Percentiles rank a stretch among this genome's conserved stretches.
phyloP scores from a whole-genome alignment of 768 basidiomycete species.

The Mycena capillaripes region DNA sequence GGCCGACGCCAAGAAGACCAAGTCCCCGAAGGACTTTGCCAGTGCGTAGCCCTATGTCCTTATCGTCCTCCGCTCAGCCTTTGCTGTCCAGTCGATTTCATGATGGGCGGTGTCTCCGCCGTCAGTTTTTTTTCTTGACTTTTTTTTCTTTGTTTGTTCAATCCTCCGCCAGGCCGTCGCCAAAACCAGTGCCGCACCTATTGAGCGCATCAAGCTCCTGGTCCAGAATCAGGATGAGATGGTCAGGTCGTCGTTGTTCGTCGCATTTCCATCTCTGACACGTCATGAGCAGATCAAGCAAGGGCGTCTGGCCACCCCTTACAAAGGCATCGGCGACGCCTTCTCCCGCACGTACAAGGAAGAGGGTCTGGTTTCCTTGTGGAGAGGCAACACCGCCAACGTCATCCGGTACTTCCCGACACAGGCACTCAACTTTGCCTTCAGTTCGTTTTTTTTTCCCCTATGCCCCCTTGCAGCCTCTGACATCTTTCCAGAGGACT shows the following conservation, averaged over 20 bases:
- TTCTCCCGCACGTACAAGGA: conserved; percentile 93
- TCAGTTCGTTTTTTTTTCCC: conserved; percentile 77
- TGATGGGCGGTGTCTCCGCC: conserved; percentile 97
- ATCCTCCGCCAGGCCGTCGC: conserved; percentile 83
- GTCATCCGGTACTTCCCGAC: conserved; percentile 99
- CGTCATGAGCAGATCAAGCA: conserved; percentile 90
- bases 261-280: conserved; percentile 46
- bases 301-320: conserved; percentile 95
- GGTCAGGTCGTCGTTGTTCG: conserved; percentile 59
- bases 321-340: conserved; percentile 97
- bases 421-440: conserved; percentile 99
- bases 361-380: conserved; percentile 95
- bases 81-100: conserved; percentile 84
- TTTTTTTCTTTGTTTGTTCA: conserved; percentile 38
- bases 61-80: conserved; percentile 36
- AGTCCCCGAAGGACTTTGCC: conserved; percentile 93
- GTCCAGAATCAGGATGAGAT: conserved; percentile 99
- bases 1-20: conserved; percentile 88
- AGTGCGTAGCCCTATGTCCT: conserved; percentile 16
- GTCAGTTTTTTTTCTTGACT: conserved; percentile 57
- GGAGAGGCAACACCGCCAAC: conserved; percentile 99
- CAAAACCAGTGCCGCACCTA: conserved; percentile 99
- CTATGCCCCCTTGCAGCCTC: neutral
- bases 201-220: conserved; percentile 99
- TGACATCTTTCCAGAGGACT: conserved; percentile 77